Conservation (phyloP, 768 basidiomycete species). For the Psilocybe cyanescens region DNA sequence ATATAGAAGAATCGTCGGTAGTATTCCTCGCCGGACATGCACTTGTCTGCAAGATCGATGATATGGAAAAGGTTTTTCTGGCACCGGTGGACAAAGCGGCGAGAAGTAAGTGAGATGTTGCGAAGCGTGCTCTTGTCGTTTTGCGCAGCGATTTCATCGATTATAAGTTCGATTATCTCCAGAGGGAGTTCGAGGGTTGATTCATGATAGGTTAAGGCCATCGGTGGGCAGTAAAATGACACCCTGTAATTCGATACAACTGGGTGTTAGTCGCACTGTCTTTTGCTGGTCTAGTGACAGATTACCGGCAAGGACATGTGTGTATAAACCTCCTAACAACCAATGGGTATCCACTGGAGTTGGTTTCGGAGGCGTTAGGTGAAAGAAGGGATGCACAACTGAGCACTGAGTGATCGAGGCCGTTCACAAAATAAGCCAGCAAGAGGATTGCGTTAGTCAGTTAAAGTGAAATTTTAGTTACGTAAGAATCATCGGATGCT, state of each 20-base stretch:
- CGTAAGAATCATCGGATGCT: too few relatives aligned
- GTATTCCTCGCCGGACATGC: conserved; percentile 22
- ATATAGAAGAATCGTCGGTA: conserved; percentile 20
- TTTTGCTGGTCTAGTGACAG: too few relatives aligned
- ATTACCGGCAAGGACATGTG: too few relatives aligned
- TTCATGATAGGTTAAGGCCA: conserved; percentile 12
- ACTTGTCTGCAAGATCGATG: conserved; percentile 26
- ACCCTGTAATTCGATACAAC: neutral
- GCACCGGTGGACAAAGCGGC: conserved; percentile 16
- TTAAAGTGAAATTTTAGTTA: too few relatives aligned
- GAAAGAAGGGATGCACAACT: too few relatives aligned
- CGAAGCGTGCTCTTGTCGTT: conserved; percentile 17
- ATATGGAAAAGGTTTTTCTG: conserved; percentile 24
- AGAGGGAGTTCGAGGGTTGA: conserved; percentile 11
- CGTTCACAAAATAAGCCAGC: too few relatives aligned
- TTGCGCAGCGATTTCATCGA: conserved; percentile 15
- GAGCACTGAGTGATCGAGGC: too few relatives aligned
- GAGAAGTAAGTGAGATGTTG: conserved; percentile 14
- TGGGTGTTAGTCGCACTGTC: too few relatives aligned
- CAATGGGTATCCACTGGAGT: too few relatives aligned
- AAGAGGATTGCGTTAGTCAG: too few relatives aligned
- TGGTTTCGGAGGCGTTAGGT: too few relatives aligned
- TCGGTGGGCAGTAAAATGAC: neutral
- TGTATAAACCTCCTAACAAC: too few relatives aligned
- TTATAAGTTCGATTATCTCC: conserved; percentile 22